phyloP scores from a whole-genome alignment of 1,139 yeast species.

The Geotrichum klebahnii region DNA sequence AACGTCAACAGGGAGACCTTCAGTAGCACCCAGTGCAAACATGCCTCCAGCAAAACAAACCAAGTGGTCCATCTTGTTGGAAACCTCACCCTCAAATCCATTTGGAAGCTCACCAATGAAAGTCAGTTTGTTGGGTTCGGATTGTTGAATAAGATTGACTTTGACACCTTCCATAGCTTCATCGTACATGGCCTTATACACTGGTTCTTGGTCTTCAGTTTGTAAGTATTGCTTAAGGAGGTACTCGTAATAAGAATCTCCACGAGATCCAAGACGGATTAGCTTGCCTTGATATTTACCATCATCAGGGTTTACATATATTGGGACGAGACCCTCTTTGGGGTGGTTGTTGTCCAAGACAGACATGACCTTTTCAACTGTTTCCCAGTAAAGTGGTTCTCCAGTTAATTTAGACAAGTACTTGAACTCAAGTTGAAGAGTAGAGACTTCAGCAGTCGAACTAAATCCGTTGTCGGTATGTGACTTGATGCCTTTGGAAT shows the following conservation, averaged over 20 bases:
- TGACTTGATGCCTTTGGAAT: slow-evolving; percentile 57
- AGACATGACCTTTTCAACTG: slow-evolving; percentile 65
- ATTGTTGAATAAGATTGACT: slow-evolving; percentile 56
- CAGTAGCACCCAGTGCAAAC: slow-evolving; percentile 85
- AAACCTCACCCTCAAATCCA: slow-evolving; percentile 58
- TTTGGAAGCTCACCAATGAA: slow-evolving; percentile 74
- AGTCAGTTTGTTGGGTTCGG: slow-evolving; percentile 60
- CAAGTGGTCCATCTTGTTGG: slow-evolving; percentile 88
- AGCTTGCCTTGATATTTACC: slow-evolving; percentile 62
- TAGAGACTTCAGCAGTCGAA: slow-evolving; percentile 87
- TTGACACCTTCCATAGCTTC: slow-evolving; percentile 73
- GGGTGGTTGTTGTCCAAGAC: slow-evolving; percentile 59
- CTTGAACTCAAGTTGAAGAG: slow-evolving; percentile 84
- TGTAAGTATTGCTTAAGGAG: slow-evolving; percentile 80
- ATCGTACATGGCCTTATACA: slow-evolving; percentile 72
- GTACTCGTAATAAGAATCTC: slow-evolving; percentile 91
- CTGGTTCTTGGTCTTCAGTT: slow-evolving; percentile 56
- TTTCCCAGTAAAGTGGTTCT: slow-evolving; percentile 70
- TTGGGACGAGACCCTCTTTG: slow-evolving; percentile 77
- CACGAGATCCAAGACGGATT: slow-evolving; percentile 83
- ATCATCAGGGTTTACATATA: slow-evolving; percentile 67
- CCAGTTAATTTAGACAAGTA: slow-evolving; percentile 79
- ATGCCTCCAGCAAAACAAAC: slow-evolving; percentile 92
- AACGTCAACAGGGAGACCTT: slow-evolving; percentile 55
- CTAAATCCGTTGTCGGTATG: slow-evolving; percentile 67